These are phyloP conservation scores for Blepharisma stoltei DNA, from an alignment of 73 alveolate genomes.

Conservation along the genomic window DNA sequence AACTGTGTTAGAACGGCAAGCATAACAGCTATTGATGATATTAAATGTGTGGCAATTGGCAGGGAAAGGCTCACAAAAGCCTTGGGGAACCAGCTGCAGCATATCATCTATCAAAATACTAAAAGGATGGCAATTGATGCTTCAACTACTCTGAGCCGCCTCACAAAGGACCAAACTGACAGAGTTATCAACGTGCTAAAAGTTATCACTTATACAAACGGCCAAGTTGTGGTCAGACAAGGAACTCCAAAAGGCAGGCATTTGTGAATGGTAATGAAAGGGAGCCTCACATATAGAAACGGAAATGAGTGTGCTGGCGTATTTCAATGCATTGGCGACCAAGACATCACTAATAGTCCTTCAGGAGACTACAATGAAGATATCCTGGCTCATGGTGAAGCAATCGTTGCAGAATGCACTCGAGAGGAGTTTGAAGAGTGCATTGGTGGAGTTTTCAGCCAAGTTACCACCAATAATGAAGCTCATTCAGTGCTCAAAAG, in stretches of 20 bases:
- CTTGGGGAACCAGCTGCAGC: neutral
- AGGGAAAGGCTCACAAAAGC: neutral
- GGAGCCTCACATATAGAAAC: neutral
- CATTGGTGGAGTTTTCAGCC: neutral
- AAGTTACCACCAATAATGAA: neutral
- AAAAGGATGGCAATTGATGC: slow-evolving; percentile 9
- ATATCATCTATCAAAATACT: neutral
- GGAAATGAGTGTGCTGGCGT: neutral
- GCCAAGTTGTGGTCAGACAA: neutral
- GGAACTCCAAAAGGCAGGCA: neutral
- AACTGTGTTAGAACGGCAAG: slow-evolving; percentile 46
- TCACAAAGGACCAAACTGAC: neutral
- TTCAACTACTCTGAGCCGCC: neutral
- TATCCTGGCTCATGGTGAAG: neutral
- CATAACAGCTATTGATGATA: slow-evolving; percentile 36
- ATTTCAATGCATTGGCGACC: neutral
- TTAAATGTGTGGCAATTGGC: neutral
- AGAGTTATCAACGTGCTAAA: neutral
- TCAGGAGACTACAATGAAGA: neutral
- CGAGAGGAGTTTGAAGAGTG: neutral
- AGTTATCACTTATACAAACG: neutral
- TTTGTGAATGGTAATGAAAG: neutral
- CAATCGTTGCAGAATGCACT: neutral
- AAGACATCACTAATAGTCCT: neutral
- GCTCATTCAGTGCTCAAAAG: neutral